These are phyloP conservation scores for Coprinellus aureogranulatus DNA, from an alignment of 768 basidiomycete genomes.

Conservation along the genomic window DNA sequence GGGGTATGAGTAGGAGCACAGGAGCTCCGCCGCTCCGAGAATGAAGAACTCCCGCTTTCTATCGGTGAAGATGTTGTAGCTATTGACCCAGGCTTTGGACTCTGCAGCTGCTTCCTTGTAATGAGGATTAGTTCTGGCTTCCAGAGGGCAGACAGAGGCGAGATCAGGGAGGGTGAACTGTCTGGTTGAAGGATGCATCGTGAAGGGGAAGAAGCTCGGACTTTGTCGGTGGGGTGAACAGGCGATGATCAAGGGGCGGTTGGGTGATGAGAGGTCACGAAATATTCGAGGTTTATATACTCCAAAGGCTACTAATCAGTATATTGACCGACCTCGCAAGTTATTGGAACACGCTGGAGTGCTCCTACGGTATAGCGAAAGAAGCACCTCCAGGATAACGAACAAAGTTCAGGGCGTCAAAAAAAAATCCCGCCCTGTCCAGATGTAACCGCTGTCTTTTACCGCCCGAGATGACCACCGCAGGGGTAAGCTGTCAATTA, in stretches of 20 bases:
- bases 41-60: conserved; percentile 63
- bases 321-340: too few relatives aligned
- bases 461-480: too few relatives aligned
- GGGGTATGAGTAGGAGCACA: conserved; percentile 60
- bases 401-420: too few relatives aligned
- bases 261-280: too few relatives aligned
- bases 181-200: conserved; percentile 3
- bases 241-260: neutral
- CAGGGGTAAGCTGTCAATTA: too few relatives aligned
- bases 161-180: conserved; percentile 60
- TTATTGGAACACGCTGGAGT: too few relatives aligned
- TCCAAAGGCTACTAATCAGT: too few relatives aligned
- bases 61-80: conserved; percentile 56
- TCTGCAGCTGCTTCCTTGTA: conserved; percentile 54
- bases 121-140: conserved; percentile 53
- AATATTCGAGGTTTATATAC: too few relatives aligned
- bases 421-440: too few relatives aligned
- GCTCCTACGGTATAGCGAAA: too few relatives aligned
- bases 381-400: too few relatives aligned
- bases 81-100: conserved; percentile 62
- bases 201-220: neutral
- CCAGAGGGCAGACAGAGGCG: conserved; percentile 43
- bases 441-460: too few relatives aligned
- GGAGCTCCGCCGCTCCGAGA: conserved; percentile 57
- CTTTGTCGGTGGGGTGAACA: neutral